phyloP scores from a whole-genome alignment of 2,329 filamentous ascomycete species.

The Clathrospora elynae region DNA sequence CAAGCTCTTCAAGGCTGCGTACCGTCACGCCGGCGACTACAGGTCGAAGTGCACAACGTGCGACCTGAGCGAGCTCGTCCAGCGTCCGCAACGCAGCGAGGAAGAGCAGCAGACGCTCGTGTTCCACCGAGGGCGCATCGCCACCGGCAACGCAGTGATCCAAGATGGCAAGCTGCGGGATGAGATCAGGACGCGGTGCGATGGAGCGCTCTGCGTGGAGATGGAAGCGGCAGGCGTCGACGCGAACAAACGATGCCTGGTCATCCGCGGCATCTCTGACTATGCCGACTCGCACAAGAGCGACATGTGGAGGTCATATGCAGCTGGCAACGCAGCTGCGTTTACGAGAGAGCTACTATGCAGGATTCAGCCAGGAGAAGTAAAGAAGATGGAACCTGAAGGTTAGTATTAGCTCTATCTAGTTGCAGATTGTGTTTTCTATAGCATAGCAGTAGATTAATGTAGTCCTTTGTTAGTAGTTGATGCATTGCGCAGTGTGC shows the following conservation, averaged over 20 bases:
- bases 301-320: slow-evolving; percentile 14
- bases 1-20: slow-evolving; percentile 8
- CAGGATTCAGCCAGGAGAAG: slow-evolving; percentile 21
- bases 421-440: not conserved
- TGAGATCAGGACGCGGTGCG: slow-evolving; percentile 8
- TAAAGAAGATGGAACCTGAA: slow-evolving; percentile 3
- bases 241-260: slow-evolving; percentile 13
- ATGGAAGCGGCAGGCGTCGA: slow-evolving; percentile 19
- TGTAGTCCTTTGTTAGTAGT: not conserved
- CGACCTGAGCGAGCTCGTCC: slow-evolving; percentile 7
- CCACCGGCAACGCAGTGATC: slow-evolving; percentile 12
- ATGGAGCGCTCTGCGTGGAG: slow-evolving; percentile 15
- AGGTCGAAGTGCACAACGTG: slow-evolving; percentile 6
- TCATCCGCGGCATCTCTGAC: slow-evolving; percentile 19
- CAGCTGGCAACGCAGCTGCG: slow-evolving; percentile 15
- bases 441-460: not conserved
- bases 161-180: slow-evolving; percentile 11
- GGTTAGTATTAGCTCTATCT: not conserved
- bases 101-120: slow-evolving; percentile 4
- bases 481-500: not conserved
- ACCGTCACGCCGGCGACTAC: slow-evolving; percentile 6
- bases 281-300: slow-evolving; percentile 19
- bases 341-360: slow-evolving; percentile 14
- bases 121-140: slow-evolving; percentile 11
- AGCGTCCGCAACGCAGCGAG: slow-evolving; percentile 5